Conservation (phyloP, 306 rosid genomes). For the Amphicarpaea edgeworthii region DNA sequence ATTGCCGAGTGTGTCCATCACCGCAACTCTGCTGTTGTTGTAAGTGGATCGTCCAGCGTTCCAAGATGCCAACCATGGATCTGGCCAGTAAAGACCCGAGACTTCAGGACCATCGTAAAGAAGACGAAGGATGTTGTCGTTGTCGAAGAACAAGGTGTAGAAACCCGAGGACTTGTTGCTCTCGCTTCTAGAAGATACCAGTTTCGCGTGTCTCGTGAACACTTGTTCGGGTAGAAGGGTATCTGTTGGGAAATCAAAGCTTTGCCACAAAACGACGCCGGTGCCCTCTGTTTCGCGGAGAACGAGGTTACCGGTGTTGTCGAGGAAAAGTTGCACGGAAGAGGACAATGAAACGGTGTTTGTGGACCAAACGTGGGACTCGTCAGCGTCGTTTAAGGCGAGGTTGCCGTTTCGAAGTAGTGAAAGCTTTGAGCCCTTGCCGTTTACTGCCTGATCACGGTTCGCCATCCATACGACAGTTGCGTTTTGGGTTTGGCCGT, state of each 20-base stretch:
- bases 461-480: conserved; percentile 68
- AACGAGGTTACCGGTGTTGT: conserved; percentile 56
- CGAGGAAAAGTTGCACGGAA: conserved; percentile 21
- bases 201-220: conserved; percentile 45
- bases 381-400: conserved; percentile 47
- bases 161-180: conserved; percentile 62
- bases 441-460: conserved; percentile 58
- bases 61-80: conserved; percentile 56
- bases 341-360: conserved; percentile 40
- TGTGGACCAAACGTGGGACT: conserved; percentile 57
- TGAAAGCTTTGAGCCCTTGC: conserved; percentile 54
- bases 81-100: conserved; percentile 66
- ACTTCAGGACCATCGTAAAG: conserved; percentile 60
- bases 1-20: conserved; percentile 52
- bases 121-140: conserved; percentile 59
- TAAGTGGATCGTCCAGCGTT: conserved; percentile 46
- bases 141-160: conserved; percentile 55
- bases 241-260: conserved; percentile 60
- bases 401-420: conserved; percentile 55
- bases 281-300: not conserved
- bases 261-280: conserved; percentile 53
- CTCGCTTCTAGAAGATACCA: conserved; percentile 60
- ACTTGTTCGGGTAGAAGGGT: conserved; percentile 62
- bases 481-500: not conserved
- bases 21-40: conserved; percentile 58